phyloP scores from a whole-genome alignment of 371 early-diverging fungal species.

The Mortierella sp. region DNA sequence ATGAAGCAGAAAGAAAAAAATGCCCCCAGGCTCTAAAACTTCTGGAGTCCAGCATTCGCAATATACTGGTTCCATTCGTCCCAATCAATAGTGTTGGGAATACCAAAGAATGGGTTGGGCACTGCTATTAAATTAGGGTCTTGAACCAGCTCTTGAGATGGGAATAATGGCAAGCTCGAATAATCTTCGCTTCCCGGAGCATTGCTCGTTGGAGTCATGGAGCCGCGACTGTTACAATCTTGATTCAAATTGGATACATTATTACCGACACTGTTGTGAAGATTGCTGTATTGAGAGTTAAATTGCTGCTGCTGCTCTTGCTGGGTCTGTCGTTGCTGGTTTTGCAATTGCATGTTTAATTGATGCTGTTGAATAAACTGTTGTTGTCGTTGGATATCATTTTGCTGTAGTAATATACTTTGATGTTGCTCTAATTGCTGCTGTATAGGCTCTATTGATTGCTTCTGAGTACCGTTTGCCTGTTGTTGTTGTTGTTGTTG shows the following conservation, averaged over 20 bases:
- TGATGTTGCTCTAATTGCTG: conserved; percentile 40
- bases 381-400: conserved; percentile 40
- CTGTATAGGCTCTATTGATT: conserved; percentile 14
- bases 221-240: not conserved
- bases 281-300: not conserved
- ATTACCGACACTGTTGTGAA: not conserved
- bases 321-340: conserved; percentile 34
- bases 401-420: conserved; percentile 31
- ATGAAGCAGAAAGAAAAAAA: conserved; percentile 1
- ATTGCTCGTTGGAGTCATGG: conserved; percentile 4
- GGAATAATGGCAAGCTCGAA: conserved; percentile 39
- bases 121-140: conserved; percentile 38
- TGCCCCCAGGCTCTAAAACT: conserved; percentile 17
- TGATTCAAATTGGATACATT: not conserved
- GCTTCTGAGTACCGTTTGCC: conserved; percentile 4
- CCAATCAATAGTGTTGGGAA: conserved; percentile 56
- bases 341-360: conserved; percentile 31
- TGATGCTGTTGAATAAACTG: conserved; percentile 49
- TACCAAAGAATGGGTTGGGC: conserved; percentile 55
- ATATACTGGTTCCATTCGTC: conserved; percentile 57
- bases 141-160: conserved; percentile 27
- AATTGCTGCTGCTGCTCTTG: conserved; percentile 24
- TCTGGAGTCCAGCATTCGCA: conserved; percentile 47
- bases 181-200: conserved; percentile 24
- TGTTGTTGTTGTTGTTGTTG: conserved; percentile 30